Evolutionary conservation across 108 stramenopile genomes (phyloP).

Genomic region (Nitzschia palea): DNA sequence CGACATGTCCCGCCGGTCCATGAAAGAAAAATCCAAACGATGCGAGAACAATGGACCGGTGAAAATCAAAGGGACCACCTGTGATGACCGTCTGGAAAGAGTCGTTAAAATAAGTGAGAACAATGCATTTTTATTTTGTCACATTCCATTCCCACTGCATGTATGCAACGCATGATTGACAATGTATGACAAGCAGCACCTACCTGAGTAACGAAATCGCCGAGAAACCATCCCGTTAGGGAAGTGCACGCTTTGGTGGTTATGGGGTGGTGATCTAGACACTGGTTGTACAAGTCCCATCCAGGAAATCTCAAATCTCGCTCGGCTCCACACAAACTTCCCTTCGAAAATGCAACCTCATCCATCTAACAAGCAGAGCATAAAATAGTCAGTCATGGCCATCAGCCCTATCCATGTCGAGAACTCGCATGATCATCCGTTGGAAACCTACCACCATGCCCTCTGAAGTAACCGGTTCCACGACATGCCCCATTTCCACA

Average conservation of each 20-base stretch:
- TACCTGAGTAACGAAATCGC: constrained; percentile 93
- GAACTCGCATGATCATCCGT: too few species aligned
- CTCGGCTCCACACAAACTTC: neutral
- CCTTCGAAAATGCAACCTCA: too few species aligned
- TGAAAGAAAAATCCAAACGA: constrained; percentile 92
- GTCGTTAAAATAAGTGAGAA: too few species aligned
- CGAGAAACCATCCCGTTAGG: constrained; percentile 87
- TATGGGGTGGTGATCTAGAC: constrained; percentile 86
- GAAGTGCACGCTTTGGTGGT: constrained; percentile 89
- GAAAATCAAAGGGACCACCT: constrained; percentile 83
- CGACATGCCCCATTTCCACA: too few species aligned
- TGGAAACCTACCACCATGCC: too few species aligned
- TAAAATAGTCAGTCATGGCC: too few species aligned
- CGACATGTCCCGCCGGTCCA: constrained; percentile 93
- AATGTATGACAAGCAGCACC: constrained; percentile 4
- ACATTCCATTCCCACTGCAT: too few species aligned
- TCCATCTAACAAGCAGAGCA: too few species aligned
- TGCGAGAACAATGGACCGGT: constrained; percentile 81
- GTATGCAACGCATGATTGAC: too few species aligned
- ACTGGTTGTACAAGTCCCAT: constrained; percentile 83
- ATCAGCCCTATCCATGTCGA: too few species aligned
- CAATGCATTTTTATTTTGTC: too few species aligned
- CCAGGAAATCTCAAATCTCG: constrained; percentile 41
- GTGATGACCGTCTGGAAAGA: constrained; percentile 72
- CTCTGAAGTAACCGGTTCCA: too few species aligned